Base-by-base conservation (phyloP, 2,329 filamentous ascomycete genomes). In the Claviceps sorghi region DNA sequence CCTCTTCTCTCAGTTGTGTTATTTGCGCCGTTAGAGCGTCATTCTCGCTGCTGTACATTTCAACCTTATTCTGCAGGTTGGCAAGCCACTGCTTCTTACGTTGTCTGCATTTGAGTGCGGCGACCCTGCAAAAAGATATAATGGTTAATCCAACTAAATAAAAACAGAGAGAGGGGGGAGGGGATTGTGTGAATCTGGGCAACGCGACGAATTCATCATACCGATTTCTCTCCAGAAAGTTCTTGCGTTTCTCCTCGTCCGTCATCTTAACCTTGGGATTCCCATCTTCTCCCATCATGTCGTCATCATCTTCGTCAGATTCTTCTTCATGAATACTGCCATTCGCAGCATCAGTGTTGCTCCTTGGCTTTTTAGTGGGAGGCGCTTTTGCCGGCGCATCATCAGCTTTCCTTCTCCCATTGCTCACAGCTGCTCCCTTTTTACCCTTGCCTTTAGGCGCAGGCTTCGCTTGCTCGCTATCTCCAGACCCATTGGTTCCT, bases 51-150 rank as follows among this genome's bases (percentile, higher is more conserved):
- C 85, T 90, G 64, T 89, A 97, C 58, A 95, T 77, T 67, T 98
- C 93, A 17, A 97, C 91, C 68, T 97, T 97, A 52, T 81, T 80
- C 67, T 98, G 93, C 1, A 98, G 77, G 60, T 95, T 97, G 34
- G 87, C 86, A 53, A 97, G 79, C 93, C 93, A 98, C 66, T 97
- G 93, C 77, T 98, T 98, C 77, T 98, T 98, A 21, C 93, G 82
- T 68, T 98, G 93, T 55, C 93, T 85, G 69, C 93, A 98, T 65
- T 98, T 98, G 54, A 98, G 75, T 3, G 93, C 93, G 56, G 93
- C 93, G 58, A 98, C 89, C 65, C 93, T 96, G 58, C 22, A 9
- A 43, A 11, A 22, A n/a, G 8, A 44, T 9, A 19, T 19, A 10
- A 19, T 2, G n/a, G 7, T 22, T 34, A 22, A 9, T 32, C 8